Evolutionary conservation across 208 protist species (phyloP), one percentile per base, ranked within the genome.

Genomic region (Trypanosomatidae sp.): DNA sequence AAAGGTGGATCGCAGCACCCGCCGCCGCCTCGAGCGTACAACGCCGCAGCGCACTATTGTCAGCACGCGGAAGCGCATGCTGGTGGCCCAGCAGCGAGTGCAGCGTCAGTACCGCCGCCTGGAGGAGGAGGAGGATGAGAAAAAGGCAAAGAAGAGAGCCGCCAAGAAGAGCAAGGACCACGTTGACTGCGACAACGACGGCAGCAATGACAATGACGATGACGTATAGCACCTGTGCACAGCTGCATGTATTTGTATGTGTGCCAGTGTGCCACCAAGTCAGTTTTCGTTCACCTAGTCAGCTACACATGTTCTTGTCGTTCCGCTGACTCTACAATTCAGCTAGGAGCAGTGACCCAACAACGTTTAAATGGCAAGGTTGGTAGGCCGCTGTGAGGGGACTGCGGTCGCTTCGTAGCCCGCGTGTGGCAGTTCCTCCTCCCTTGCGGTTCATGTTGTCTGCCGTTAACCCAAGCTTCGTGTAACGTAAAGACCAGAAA

Each of bases 11-110:
- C 83, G 86, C 41, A 81, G 62, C 50, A 87, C 75, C 22, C 79
- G 81, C 49, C 85, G 85, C 13, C 86, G 81, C 13, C 85, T 97
- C 19, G 80, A 85, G 72, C 80, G 74, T 41, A 93, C 74, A 30
- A 97, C 92, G 69, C 92, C 92, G 62, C 81, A 91, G n/a, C 85
- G 92, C 70, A 91, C 86, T 66, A 88, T 97, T 67, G 83, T 97
- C n/a, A 97, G 86, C 81, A 93, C 90, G 15, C 79, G 76, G 43
- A 97, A 97, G 75, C 81, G 91, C 41, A 93, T 95, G 79, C 79
- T 89, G 56, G 83, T 97, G 19, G 92, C 88, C 5, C 83, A 90
- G 62, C 80, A 95, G 75, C 90, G 91, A 28, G 82, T 90, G 47
- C 72, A 91, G 44, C 81, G 86, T 44, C 84, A 94, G 79, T 87